Evolutionary conservation across 805 yeast species (phyloP), one percentile per base, ranked within the genome.

Genomic region (Monosporozyma aquatica): DNA sequence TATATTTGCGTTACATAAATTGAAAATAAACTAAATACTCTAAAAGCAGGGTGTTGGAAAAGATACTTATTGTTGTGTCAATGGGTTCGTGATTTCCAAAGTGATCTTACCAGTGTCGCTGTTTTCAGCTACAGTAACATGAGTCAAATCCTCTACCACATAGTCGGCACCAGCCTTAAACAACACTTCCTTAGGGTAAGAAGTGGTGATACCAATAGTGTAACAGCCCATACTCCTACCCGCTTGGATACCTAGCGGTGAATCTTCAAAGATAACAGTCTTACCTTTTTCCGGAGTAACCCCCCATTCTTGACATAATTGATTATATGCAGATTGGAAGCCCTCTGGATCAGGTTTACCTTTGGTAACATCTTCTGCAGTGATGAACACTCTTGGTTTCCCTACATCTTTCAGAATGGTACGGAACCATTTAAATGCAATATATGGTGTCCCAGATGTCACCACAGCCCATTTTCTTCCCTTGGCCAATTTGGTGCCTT

Each of bases 321-420:
- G 76, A 42, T 73, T 76, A 32, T 61, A 53, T 37, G 82, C 84
- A 47, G 61, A 52, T 37, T 69, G 65, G 66, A 82, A 84, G 36
- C 92, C 90, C 65, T 77, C 77, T 6, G 94, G 94, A 64, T 82
- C 74, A 15, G 94, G 94, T 69, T 84, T 84, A 49, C 92, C 92
- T 50, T 68, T 67, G 39, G 67, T 62, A 48, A 83, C 89, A 59
- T 75, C 76, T 59, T 76, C 84, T 28, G 87, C 87, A 27, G 90
- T 80, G 54, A 84, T 77, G 64, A 84, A 84, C n/a, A 76, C 74
- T 47, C 78, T 76, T 34, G 95, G 94, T 54, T 69, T 67, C 29
- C 70, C 71, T 26, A 69, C 64, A 38, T 74, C 72, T 52, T 80
- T 70, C 61, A 82, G 74, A 26, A 51, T 49, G 11, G 50, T 47